Percentiles rank a stretch among this genome's conserved stretches.
phyloP scores from a whole-genome alignment of 371 early-diverging fungal genomes.

The Actinomortierella ambigua region DNA sequence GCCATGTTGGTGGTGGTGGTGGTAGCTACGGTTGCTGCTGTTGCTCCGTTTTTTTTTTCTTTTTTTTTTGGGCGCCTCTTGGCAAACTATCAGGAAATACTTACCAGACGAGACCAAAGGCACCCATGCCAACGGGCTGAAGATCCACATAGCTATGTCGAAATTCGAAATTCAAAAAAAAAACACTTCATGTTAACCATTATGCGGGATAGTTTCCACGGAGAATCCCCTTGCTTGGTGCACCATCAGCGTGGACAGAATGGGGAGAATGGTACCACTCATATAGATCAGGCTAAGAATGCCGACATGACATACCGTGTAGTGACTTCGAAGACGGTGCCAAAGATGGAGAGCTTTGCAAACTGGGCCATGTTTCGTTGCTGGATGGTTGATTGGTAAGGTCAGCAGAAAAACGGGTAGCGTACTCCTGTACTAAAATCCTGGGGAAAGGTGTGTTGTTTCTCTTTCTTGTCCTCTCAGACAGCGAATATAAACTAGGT shows the following conservation, averaged over 20 bases:
- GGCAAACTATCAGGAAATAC: constrained; percentile 7
- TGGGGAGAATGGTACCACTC: neutral
- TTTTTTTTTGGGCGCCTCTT: too few relatives aligned
- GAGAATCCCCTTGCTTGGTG: neutral
- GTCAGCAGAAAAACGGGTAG: too few relatives aligned
- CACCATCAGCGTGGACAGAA: neutral
- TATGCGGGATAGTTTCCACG: neutral
- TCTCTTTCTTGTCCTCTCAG: too few relatives aligned
- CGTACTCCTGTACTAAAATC: too few relatives aligned
- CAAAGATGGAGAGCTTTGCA: constrained; percentile 86
- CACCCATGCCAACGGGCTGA: constrained; percentile 97
- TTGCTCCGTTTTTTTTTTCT: too few relatives aligned
- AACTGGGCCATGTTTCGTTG: constrained; percentile 74
- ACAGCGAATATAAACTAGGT: too few relatives aligned
- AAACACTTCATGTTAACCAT: neutral
- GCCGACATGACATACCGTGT: constrained; percentile 61
- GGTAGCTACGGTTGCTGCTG: too few relatives aligned
- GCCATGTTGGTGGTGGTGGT: too few relatives aligned
- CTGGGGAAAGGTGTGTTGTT: too few relatives aligned
- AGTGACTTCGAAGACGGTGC: constrained; percentile 93
- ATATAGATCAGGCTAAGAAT: too few relatives aligned
- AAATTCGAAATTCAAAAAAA: neutral
- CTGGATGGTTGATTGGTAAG: neutral
- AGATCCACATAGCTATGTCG: constrained; percentile 81
- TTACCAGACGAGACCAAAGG: constrained; percentile 96